phyloP scores from a whole-genome alignment of 805 yeast genomes.

The Wickerhamiella siamensis region DNA sequence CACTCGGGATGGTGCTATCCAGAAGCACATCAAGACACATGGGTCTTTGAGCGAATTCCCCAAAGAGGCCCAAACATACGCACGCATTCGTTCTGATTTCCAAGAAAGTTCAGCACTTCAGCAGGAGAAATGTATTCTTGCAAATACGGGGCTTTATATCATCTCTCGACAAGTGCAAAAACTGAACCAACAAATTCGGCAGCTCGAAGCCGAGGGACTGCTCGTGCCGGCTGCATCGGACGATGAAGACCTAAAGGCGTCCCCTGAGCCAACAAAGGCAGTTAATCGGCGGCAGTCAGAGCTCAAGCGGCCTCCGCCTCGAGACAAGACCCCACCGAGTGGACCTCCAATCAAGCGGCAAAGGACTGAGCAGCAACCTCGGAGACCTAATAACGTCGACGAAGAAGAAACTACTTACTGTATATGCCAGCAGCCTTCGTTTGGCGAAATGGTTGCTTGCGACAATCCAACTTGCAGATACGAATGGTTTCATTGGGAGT shows the following conservation, averaged over 20 bases:
- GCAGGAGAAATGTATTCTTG: slow-evolving; percentile 59
- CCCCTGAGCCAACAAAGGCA: slow-evolving; percentile 11
- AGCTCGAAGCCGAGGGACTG: slow-evolving; percentile 68
- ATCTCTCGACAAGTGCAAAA: slow-evolving; percentile 60
- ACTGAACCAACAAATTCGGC: slow-evolving; percentile 61
- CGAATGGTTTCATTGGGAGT: slow-evolving; percentile 94
- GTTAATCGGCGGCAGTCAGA: slow-evolving; percentile 4
- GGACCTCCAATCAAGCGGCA: slow-evolving; percentile 2
- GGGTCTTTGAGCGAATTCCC: slow-evolving; percentile 75
- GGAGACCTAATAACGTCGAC: slow-evolving; percentile 30
- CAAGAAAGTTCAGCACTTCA: slow-evolving; percentile 47
- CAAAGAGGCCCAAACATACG: slow-evolving; percentile 53
- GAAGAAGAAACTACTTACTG: slow-evolving; percentile 61
- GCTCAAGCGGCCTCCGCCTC: slow-evolving; percentile 1
- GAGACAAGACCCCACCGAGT: slow-evolving; percentile 1
- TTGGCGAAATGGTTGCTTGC: slow-evolving; percentile 94
- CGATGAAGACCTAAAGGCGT: slow-evolving; percentile 9
- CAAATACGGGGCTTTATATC: slow-evolving; percentile 70
- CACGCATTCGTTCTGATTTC: slow-evolving; percentile 57
- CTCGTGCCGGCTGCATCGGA: slow-evolving; percentile 32
- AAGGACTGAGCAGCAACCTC: slow-evolving; percentile 1
- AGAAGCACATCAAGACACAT: slow-evolving; percentile 65
- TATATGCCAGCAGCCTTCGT: slow-evolving; percentile 85
- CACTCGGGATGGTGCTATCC: slow-evolving; percentile 64
- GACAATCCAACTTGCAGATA: slow-evolving; percentile 77